Base-by-base conservation (phyloP, 75 land plant species). In the Pinus albicaulis region DNA sequence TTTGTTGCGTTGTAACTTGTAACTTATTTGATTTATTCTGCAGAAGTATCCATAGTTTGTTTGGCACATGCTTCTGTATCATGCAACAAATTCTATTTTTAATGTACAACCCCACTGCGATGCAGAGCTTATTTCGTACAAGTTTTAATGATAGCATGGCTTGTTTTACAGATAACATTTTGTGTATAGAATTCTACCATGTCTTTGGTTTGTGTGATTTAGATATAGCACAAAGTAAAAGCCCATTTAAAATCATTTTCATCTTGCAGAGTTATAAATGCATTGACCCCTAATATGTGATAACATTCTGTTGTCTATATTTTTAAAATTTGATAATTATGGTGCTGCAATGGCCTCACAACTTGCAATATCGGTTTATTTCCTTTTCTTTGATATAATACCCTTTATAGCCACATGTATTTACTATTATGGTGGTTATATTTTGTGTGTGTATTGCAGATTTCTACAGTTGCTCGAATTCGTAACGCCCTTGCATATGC, bases 401-500 rank as follows among this genome's bases (percentile, higher is more conserved):
- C 31, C 62, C 44, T 57, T 5, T 56, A 8, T 8, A 44, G 48
- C 13, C 20, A 59, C 38, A 34, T 75, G 70, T 41, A 34, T 56
- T 55, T 25, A 26, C 44, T 75, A 8, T 62, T 36, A 23, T 58
- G 20, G 36, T 44, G 25, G 62, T 19, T 38, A 20, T 68, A 20
- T n/a, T 19, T 6, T 16, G 19, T 68, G 16, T 22, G 20, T 76
- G 56, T 55, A 41, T 69, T 25, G 41, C 48, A 44, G 48, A 97
- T 97, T 74, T 82, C 99, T 60, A 85, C 93, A 19, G 87, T 97
- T 76, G 93, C 95, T 38, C 74, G 99, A 48, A 92, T 97, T 52
- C 82, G 99, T 14, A 89, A 97, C 82, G 99, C 93, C 8, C 82
- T 97, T 59, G 93, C 99, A 25, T 89, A 75, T 83, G 98, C 93